phyloP scores from a whole-genome alignment of 495 filamentous ascomycete genomes.

The Lophiostoma macrostomum region DNA sequence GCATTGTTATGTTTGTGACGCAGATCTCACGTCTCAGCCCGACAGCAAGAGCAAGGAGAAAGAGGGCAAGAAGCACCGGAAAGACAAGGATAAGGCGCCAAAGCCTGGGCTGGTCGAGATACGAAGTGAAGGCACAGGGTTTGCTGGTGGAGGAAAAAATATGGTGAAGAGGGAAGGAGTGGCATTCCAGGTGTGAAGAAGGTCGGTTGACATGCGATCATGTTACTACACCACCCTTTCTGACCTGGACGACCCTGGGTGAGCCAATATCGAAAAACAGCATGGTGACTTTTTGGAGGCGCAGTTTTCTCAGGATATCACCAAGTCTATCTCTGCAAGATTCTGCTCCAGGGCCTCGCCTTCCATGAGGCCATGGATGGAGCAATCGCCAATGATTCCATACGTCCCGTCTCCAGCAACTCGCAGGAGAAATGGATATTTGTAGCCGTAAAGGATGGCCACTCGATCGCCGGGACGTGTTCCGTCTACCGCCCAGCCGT shows the following conservation, averaged over 20 bases:
- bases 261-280: too few relatives aligned
- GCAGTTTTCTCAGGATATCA: too few relatives aligned
- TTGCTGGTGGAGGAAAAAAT: constrained; percentile 79
- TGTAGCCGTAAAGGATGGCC: neutral
- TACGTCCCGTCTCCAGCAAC: neutral
- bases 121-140: constrained; percentile 86
- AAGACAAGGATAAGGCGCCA: constrained; percentile 56
- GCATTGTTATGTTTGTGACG: constrained; percentile 85
- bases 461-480: neutral
- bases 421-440: neutral
- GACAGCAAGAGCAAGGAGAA: constrained; percentile 46
- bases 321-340: too few relatives aligned
- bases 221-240: too few relatives aligned
- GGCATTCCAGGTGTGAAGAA: constrained; percentile 62
- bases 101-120: constrained; percentile 80
- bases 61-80: constrained; percentile 41
- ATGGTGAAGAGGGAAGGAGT: constrained; percentile 75
- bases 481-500: neutral
- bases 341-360: neutral
- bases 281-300: too few relatives aligned
- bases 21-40: constrained; percentile 61
- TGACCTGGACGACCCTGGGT: too few relatives aligned
- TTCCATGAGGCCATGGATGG: constrained; percentile 2
- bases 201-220: too few relatives aligned
- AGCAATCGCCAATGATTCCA: constrained; percentile 7